Conservation (phyloP, 75 land plant species). For the Pseudotsuga menziesii region DNA sequence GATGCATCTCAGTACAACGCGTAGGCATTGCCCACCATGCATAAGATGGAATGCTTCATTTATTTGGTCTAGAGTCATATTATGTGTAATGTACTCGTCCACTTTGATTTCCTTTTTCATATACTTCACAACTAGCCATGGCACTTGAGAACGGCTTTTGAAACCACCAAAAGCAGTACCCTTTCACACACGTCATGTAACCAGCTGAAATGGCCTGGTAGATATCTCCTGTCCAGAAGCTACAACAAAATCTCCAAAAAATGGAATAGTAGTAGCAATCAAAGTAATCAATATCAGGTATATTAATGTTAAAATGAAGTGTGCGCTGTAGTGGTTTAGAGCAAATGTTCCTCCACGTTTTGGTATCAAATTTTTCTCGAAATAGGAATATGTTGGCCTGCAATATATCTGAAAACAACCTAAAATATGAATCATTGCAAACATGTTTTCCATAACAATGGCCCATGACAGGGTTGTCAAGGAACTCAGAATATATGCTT, state of each 20-base stretch:
- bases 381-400: constrained; percentile 52
- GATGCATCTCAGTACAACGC: too few species aligned
- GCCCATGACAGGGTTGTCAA: constrained; percentile 49
- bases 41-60: too few species aligned
- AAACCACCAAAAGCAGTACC: too few species aligned
- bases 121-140: too few species aligned
- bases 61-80: too few species aligned
- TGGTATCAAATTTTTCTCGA: constrained; percentile 29
- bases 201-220: too few species aligned
- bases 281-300: constrained; percentile 49
- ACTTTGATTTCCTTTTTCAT: too few species aligned
- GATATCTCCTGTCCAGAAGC: too few species aligned
- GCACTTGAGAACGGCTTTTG: too few species aligned
- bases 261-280: constrained; percentile 51
- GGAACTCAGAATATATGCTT: constrained; percentile 43
- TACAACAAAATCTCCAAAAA: constrained; percentile 68
- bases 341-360: background rate
- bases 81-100: too few species aligned
- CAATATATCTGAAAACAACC: constrained; percentile 77
- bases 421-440: constrained; percentile 55
- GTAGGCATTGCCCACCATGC: too few species aligned
- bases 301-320: constrained; percentile 32
- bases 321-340: constrained; percentile 3
- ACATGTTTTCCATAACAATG: constrained; percentile 48
- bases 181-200: too few species aligned